Evolutionary conservation across 768 basidiomycete genomes (phyloP).

Genomic region (Podaxis pistillaris): DNA sequence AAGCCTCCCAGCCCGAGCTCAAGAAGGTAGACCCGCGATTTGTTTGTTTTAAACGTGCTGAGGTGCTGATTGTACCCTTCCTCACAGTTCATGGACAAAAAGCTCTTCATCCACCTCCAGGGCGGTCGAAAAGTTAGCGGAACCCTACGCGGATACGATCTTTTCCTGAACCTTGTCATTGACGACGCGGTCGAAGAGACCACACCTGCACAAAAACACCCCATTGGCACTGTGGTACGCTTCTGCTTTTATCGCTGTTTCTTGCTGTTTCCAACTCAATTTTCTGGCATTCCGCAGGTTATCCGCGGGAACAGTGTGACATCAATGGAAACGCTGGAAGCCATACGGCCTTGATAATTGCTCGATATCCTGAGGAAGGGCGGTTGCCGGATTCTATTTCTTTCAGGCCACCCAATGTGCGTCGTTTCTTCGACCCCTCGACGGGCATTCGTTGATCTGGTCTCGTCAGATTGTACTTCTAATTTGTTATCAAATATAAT

Average conservation of each 20-base stretch:
- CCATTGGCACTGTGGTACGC: slow-evolving; percentile 88
- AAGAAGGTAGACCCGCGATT: slow-evolving; percentile 75
- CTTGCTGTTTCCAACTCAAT: slow-evolving; percentile 14
- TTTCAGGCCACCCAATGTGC: slow-evolving; percentile 6
- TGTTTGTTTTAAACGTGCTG: neutral
- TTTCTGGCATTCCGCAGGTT: slow-evolving; percentile 51
- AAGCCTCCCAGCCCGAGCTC: slow-evolving; percentile 94
- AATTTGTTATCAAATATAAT: neutral
- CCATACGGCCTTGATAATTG: slow-evolving; percentile 35
- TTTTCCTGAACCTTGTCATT: slow-evolving; percentile 97
- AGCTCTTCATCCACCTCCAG: slow-evolving; percentile 90
- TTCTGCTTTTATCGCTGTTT: slow-evolving; percentile 17
- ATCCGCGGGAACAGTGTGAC: slow-evolving; percentile 97
- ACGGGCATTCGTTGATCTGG: neutral
- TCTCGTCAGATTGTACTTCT: slow-evolving; percentile 9
- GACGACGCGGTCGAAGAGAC: slow-evolving; percentile 95
- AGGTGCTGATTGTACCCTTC: slow-evolving; percentile 7
- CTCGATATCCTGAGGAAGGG: neutral
- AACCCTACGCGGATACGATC: slow-evolving; percentile 92
- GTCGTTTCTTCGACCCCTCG: neutral
- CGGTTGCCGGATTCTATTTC: neutral
- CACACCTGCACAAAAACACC: slow-evolving; percentile 83
- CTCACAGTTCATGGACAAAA: slow-evolving; percentile 96
- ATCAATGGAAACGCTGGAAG: slow-evolving; percentile 87
- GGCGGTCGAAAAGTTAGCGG: slow-evolving; percentile 96